Evolutionary conservation across 768 basidiomycete species (phyloP), one percentile per base, ranked within the genome.

Genomic region (Collybia sordida): DNA sequence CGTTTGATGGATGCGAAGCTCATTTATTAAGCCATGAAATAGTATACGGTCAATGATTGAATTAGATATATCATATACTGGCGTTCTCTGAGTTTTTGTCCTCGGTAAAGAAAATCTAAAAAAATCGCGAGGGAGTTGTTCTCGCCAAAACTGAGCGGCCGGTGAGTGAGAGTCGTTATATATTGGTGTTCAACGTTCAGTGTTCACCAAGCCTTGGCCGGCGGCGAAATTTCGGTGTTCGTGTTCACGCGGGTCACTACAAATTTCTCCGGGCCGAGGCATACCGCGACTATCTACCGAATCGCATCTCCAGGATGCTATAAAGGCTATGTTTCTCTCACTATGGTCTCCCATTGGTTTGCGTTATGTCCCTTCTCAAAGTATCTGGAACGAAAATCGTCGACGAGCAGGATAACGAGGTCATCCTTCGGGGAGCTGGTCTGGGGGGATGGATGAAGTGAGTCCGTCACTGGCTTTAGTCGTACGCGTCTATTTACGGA

Each of bases 361-460:
- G 11, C 11, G 14, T 12, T 31, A 80, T 80, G 78, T 78, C 81
- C 52, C 74, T 76, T 50, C 67, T 86, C 43, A 79, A 71, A 55
- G 77, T 85, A 12, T 71, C 73, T 50, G 85, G 83, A 36, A 81
- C 79, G 14, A 81, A 79, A 54, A 69, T 88, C 57, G 77, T 85
- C 51, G 77, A 86, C 58, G 74, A 73, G 44, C 63, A 78, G 31
- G 81, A 76, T 34, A 72, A 81, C 17, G 76, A 83, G 55, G 71
- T 86, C 51, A 72, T 85, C 50, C 73, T 88, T 46, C 72, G 83
- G 39, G 89, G 89, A 18, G 88, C 88, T 47, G 86, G 88, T n/a
- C 70, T 90, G 18, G 88, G 88, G 53, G 88, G 88, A 61, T 90
- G 88, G 88, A 86, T 91, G 85, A 89, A 85, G 88, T 90, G 59